Percentiles rank a stretch among this genome's conserved stretches.
Conservation (phyloP, 495 filamentous ascomycete species). For the Xylaria grammica region DNA sequence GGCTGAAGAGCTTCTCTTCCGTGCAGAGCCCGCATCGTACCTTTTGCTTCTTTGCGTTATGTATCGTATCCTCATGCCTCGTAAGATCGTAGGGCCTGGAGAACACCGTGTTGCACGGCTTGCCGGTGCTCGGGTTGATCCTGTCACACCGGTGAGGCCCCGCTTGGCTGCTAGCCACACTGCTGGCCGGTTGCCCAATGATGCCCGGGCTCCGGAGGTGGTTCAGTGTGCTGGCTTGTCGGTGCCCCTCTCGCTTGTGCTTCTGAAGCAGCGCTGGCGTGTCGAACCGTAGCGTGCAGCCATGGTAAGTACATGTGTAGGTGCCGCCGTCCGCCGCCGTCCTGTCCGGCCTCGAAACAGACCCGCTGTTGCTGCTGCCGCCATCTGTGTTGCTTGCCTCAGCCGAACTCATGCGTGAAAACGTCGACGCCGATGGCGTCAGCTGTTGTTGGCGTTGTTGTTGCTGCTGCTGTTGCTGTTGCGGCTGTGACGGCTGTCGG, state of each 20-base stretch:
- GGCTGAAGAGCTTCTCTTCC: slow-evolving; percentile 96
- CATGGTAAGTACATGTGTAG: slow-evolving; percentile 94
- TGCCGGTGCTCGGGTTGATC: slow-evolving; percentile 93
- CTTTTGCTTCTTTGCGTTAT: slow-evolving; percentile 92
- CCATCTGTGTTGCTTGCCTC: slow-evolving; percentile 40
- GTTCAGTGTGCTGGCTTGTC: slow-evolving; percentile 59
- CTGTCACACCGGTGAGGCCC: slow-evolving; percentile 90
- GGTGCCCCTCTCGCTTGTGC: slow-evolving; percentile 93
- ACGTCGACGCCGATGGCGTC: slow-evolving; percentile 40
- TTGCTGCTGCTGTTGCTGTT: slow-evolving; percentile 53
- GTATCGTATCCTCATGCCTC: slow-evolving; percentile 95
- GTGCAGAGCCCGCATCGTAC: slow-evolving; percentile 93
- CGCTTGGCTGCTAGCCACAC: slow-evolving; percentile 72
- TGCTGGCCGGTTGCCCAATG: slow-evolving; percentile 16
- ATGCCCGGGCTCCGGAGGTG: slow-evolving; percentile 33
- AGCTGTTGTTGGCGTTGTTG: slow-evolving; percentile 53
- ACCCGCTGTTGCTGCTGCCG: slow-evolving; percentile 28
- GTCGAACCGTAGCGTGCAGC: slow-evolving; percentile 87
- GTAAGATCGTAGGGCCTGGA: slow-evolving; percentile 98
- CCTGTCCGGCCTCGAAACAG: slow-evolving; percentile 60
- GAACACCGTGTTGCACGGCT: slow-evolving; percentile 95
- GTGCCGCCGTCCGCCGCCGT: slow-evolving; percentile 80
- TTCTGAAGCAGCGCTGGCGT: slow-evolving; percentile 85
- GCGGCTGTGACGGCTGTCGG: slow-evolving; percentile 36
- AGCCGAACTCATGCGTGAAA: slow-evolving; percentile 47